These are phyloP conservation scores for Fusarium sp. DNA, from an alignment of 2,329 filamentous ascomycete species.

Conservation along the genomic window DNA sequence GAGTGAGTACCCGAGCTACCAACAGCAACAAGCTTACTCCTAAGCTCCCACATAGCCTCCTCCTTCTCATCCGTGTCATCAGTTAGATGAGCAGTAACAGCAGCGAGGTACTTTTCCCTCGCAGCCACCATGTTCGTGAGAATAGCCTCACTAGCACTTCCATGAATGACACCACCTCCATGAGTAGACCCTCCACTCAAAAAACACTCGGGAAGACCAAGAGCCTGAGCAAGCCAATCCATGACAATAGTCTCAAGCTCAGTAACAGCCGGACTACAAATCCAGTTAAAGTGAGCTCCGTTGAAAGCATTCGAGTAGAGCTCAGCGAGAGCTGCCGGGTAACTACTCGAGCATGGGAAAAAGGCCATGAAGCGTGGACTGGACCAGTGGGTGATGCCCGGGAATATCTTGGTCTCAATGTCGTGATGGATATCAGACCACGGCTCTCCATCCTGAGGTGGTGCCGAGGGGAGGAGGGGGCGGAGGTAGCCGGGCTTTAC, in stretches of 20 bases:
- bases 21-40: slow-evolving; percentile 76
- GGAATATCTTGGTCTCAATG: slow-evolving; percentile 87
- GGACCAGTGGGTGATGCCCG: slow-evolving; percentile 95
- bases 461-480: slow-evolving; percentile 77
- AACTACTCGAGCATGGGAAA: slow-evolving; percentile 86
- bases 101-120: slow-evolving; percentile 79
- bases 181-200: slow-evolving; percentile 75
- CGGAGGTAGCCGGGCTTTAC: slow-evolving; percentile 89
- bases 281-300: slow-evolving; percentile 96
- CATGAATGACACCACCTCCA: slow-evolving; percentile 95
- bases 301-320: slow-evolving; percentile 92
- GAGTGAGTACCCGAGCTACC: slow-evolving; percentile 85
- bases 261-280: slow-evolving; percentile 91
- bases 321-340: slow-evolving; percentile 88
- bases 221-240: slow-evolving; percentile 87
- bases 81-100: slow-evolving; percentile 64
- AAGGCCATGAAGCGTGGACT: slow-evolving; percentile 96
- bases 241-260: slow-evolving; percentile 94
- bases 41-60: slow-evolving; percentile 70
- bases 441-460: slow-evolving; percentile 75
- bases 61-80: slow-evolving; percentile 74
- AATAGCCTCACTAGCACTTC: slow-evolving; percentile 88
- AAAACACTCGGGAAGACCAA: slow-evolving; percentile 80
- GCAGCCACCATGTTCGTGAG: slow-evolving; percentile 90
- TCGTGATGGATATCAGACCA: slow-evolving; percentile 87